Evolutionary conservation across 2,329 filamentous ascomycete species (phyloP).

Genomic region (Pseudocercospora vitis): DNA sequence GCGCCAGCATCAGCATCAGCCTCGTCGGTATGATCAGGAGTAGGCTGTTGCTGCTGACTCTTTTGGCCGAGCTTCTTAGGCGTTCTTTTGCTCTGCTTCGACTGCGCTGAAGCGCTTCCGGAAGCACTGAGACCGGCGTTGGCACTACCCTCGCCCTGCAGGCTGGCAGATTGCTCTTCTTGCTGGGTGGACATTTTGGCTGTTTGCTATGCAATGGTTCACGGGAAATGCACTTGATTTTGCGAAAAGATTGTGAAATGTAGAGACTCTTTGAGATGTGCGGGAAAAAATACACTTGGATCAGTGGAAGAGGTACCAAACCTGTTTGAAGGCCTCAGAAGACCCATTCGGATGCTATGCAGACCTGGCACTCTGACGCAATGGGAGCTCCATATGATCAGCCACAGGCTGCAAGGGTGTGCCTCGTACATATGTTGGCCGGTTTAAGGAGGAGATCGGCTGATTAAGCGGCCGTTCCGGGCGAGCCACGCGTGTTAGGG

Average conservation of each 20-base stretch:
- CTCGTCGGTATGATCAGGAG: conserved; percentile 47
- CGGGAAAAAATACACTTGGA: conserved; percentile 19
- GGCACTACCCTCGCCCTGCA: conserved; percentile 30
- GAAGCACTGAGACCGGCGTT: conserved; percentile 34
- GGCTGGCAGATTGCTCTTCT: conserved; percentile 27
- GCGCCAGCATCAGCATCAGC: conserved; percentile 45
- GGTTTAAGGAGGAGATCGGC: conserved; percentile 7
- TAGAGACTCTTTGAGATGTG: conserved; percentile 11
- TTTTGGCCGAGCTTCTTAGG: conserved; percentile 53
- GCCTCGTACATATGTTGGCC: conserved; percentile 13
- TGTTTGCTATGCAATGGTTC: neutral
- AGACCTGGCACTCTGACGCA: conserved; percentile 28
- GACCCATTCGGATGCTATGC: conserved; percentile 20
- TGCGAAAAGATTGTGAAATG: neutral
- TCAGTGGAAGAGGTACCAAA: conserved; percentile 22
- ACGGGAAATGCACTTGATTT: neutral
- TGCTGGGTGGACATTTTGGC: conserved; percentile 27
- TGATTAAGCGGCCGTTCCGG: conserved; percentile 7
- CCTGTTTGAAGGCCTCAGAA: conserved; percentile 26
- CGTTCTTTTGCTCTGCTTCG: conserved; percentile 47
- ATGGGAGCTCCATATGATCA: conserved; percentile 24
- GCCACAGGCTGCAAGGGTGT: conserved; percentile 27
- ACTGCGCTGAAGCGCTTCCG: conserved; percentile 35
- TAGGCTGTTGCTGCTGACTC: conserved; percentile 49
- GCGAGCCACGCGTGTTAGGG: conserved; percentile 18